Base-by-base conservation (phyloP, 768 basidiomycete species). In the Melanogaster broomeanus region DNA sequence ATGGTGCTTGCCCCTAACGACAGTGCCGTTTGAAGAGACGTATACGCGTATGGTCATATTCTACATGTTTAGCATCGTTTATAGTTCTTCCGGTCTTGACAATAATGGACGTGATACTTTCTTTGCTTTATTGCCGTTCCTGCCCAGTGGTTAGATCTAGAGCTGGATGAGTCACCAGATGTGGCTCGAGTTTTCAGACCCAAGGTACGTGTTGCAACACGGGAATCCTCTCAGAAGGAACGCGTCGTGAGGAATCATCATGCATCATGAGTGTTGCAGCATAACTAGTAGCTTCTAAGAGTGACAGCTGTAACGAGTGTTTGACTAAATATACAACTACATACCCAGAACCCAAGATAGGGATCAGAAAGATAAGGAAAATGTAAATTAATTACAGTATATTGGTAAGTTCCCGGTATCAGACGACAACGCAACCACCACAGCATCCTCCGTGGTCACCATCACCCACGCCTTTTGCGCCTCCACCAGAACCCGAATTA, bases 401-500 rank as follows among this genome's bases (percentile, higher is more conserved):
- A 37, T 33, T 28, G 39, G 18, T 42, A 12, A 35, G 43, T 34
- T 11, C 39, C 38, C 33, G 38, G 33, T 45, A 46, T 75, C 66
- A 80, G 28, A 70, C 72, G 18, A 90, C 77, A 51, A 90, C 81
- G 52, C 88, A 90, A 54, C 84, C 79, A 38, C 73, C 70, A 58
- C 88, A 90, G 74, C 88, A 91, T 21, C 83, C 79, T 28, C 73
- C 60, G 24, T 78, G 69, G 31, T 79, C 79, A 45, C 85, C 82
- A 31, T 84, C 79, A 45, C 74, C 67, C 41, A 76, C 69, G 43
- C 77, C 78, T 6, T 65, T 71, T 55, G 74, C 60, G 16, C 69
- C 50, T 15, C 72, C 68, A 45, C 70, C 71, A 19, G 69, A 65
- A 28, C 72, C 69, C 5, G 71, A 58, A 37, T 75, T 83, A 30